Percentiles rank a stretch among this genome's conserved stretches.
Evolutionary conservation across 805 yeast species (phyloP).

Genomic region (Nakazawaea laoshanensis): DNA sequence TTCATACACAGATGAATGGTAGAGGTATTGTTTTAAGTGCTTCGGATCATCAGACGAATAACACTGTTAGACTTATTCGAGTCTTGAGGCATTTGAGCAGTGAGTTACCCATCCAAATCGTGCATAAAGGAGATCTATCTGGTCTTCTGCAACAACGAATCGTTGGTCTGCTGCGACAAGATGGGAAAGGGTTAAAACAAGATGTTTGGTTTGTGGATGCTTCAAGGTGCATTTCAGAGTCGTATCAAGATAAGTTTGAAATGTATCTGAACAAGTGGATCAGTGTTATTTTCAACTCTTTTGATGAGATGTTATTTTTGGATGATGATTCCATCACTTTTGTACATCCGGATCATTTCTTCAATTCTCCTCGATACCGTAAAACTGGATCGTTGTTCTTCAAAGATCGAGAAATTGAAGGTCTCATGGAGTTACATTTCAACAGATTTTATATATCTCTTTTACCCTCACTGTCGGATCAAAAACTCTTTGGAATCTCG

Average conservation of each 20-base stretch:
- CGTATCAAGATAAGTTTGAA: slow-evolving; percentile 16
- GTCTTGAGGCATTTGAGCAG: slow-evolving; percentile 42
- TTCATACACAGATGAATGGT: slow-evolving; percentile 26
- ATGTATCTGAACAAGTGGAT: slow-evolving; percentile 36
- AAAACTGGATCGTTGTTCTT: slow-evolving; percentile 35
- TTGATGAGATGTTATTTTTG: slow-evolving; percentile 43
- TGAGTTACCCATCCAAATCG: slow-evolving; percentile 38
- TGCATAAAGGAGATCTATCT: slow-evolving; percentile 33
- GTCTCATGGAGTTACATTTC: slow-evolving; percentile 15
- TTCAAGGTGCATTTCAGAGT: slow-evolving; percentile 17
- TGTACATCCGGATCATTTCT: slow-evolving; percentile 22
- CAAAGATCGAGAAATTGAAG: slow-evolving; percentile 35
- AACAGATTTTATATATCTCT: slow-evolving; percentile 36
- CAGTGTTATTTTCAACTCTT: slow-evolving; percentile 49
- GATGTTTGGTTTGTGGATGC: slow-evolving; percentile 25
- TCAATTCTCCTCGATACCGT: slow-evolving; percentile 24
- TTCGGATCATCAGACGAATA: slow-evolving; percentile 34
- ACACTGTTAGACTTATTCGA: slow-evolving; percentile 36
- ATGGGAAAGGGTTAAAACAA: slow-evolving; percentile 19
- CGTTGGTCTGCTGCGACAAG: slow-evolving; percentile 21
- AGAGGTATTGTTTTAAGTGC: slow-evolving; percentile 50
- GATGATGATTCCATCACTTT: slow-evolving; percentile 41
- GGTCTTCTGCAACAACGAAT: slow-evolving; percentile 23
- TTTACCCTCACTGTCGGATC: slow-evolving; percentile 34
- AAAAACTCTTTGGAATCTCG: slow-evolving; percentile 25